phyloP scores from a whole-genome alignment of 2,329 filamentous ascomycete genomes.

The Lasiodiplodia sp. region DNA sequence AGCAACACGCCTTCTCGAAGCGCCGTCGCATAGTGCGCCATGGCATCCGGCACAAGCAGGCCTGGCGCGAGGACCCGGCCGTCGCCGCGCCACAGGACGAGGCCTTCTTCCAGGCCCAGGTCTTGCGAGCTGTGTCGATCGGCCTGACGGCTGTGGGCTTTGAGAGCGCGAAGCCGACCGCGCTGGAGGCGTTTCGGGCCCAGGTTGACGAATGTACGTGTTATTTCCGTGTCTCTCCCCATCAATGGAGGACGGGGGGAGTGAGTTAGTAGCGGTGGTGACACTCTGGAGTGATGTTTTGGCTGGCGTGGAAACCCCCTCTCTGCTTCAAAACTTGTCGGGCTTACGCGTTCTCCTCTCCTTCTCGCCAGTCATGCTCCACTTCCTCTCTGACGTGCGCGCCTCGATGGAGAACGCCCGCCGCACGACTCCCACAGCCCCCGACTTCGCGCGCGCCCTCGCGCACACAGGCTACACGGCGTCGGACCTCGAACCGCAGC shows the following conservation, averaged over 20 bases:
- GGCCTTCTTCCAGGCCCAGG: slow-evolving; percentile 60
- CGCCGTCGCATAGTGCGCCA: slow-evolving; percentile 45
- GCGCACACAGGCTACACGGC: slow-evolving; percentile 49
- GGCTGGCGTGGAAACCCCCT: no score
- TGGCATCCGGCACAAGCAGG: slow-evolving; percentile 44
- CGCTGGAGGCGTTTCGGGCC: slow-evolving; percentile 63
- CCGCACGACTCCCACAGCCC: slow-evolving; percentile 62
- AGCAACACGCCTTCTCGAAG: slow-evolving; percentile 38
- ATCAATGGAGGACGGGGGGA: slow-evolving; percentile 24
- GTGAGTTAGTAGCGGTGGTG: background rate
- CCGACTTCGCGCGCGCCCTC: slow-evolving; percentile 65
- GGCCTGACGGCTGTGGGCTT: slow-evolving; percentile 62
- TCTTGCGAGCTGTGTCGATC: slow-evolving; percentile 63
- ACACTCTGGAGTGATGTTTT: no score
- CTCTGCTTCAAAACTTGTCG: no score
- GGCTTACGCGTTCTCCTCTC: background rate
- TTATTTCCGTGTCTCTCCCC: slow-evolving; percentile 27
- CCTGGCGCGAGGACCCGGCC: slow-evolving; percentile 42
- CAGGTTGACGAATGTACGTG: slow-evolving; percentile 66
- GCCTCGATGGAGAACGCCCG: slow-evolving; percentile 66
- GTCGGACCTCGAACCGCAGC: slow-evolving; percentile 46
- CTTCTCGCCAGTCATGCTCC: slow-evolving; percentile 51
- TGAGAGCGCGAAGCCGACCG: slow-evolving; percentile 61
- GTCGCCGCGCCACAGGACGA: slow-evolving; percentile 55
- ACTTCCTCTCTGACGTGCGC: slow-evolving; percentile 61